Conservation (phyloP, 208 protist species). For the Paratrypanosoma confusum region DNA sequence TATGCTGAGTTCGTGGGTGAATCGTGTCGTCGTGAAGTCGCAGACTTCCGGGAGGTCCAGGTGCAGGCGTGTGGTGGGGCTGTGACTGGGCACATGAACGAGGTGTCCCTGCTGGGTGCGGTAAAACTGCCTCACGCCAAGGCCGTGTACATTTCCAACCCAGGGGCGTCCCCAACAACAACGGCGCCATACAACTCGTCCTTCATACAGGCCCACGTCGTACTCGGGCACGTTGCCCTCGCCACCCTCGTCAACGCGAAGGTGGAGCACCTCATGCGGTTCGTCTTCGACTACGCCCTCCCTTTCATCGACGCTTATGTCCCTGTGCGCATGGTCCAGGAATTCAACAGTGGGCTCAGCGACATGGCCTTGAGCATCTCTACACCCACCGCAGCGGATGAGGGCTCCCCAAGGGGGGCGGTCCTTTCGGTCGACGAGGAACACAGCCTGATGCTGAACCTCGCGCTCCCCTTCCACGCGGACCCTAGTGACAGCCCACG, state of each 20-base stretch:
- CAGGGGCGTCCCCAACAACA: conserved; percentile 7
- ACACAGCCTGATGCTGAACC: conserved; percentile 1
- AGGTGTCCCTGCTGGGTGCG: conserved; percentile 8
- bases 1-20: conserved; percentile 1
- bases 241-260: conserved; percentile 9
- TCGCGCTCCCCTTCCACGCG: conserved; percentile 7
- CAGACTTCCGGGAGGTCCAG: conserved; percentile 2
- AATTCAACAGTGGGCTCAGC: conserved; percentile 51
- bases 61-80: neutral
- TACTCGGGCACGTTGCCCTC: conserved; percentile 14
- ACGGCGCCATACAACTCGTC: conserved; percentile 28
- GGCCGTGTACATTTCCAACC: conserved; percentile 4
- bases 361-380: conserved; percentile 29
- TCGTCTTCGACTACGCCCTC: conserved; percentile 3
- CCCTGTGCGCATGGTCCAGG: conserved; percentile 26
- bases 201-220: conserved; percentile 22
- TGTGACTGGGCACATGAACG: neutral
- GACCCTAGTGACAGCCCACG: neutral
- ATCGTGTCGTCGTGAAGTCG: conserved; percentile 5
- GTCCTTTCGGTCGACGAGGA: conserved; percentile 6
- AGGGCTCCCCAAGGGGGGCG: too few relatives aligned
- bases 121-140: conserved; percentile 13
- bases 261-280: conserved; percentile 5
- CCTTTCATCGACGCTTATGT: conserved; percentile 30
- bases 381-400: conserved; percentile 2